Conservation (phyloP, 2,329 filamentous ascomycete species). For the Pyrenochaeta sp. region DNA sequence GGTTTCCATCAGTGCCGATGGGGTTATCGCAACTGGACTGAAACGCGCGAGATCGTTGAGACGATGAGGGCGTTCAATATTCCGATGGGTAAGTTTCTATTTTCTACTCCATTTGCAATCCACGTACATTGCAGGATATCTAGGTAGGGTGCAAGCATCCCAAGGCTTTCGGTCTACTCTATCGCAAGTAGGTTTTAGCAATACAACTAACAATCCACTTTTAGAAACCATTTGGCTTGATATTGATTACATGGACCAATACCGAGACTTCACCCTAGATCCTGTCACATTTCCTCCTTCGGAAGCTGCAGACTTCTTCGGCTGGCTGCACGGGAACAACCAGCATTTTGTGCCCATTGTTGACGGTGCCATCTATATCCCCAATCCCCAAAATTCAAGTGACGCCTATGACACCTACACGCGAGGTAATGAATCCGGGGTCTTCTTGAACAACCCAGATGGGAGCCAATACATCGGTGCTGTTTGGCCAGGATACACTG, state of each 20-base stretch:
- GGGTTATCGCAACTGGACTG: slow-evolving; percentile 79
- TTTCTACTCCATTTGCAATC: too few relatives aligned
- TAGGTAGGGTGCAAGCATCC: too few relatives aligned
- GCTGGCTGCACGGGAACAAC: slow-evolving; percentile 60
- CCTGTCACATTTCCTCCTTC: slow-evolving; percentile 60
- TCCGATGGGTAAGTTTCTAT: slow-evolving; percentile 53
- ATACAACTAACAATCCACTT: background rate
- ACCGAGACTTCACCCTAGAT: slow-evolving; percentile 68
- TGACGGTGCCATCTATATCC: slow-evolving; percentile 73
- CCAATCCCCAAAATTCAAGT: slow-evolving; percentile 72
- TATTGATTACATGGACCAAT: slow-evolving; percentile 53
- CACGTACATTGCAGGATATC: too few relatives aligned
- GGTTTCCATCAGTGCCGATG: slow-evolving; percentile 86
- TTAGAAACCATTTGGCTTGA: slow-evolving; percentile 55
- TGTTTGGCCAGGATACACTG: slow-evolving; percentile 68
- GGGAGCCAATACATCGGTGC: slow-evolving; percentile 64
- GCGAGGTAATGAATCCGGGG: slow-evolving; percentile 58
- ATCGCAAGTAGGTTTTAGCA: background rate
- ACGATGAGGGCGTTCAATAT: slow-evolving; percentile 64
- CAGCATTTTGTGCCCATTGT: slow-evolving; percentile 70
- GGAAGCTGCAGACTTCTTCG: slow-evolving; percentile 62
- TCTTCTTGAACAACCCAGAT: slow-evolving; percentile 64
- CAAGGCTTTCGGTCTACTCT: background rate
- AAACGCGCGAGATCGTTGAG: slow-evolving; percentile 66
- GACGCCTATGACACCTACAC: slow-evolving; percentile 65